A percentile compares a stretch with the other conserved stretches of the same genome.
These are phyloP conservation scores for Neodidymelliopsis sp. DNA, from an alignment of 2,329 filamentous ascomycete genomes.

Conservation along the genomic window DNA sequence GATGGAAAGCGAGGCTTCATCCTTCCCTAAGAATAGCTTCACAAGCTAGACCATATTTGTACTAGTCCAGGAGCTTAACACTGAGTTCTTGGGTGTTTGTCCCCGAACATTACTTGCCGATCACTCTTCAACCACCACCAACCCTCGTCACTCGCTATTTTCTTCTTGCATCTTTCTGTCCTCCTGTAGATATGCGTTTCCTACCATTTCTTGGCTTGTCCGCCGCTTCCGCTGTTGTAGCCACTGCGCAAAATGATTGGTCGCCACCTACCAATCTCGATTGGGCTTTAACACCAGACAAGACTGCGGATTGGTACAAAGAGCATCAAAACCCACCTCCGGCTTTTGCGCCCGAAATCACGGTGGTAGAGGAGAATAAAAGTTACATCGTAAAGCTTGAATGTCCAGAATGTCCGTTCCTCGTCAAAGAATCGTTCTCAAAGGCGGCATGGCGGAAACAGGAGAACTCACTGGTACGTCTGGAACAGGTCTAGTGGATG, in stretches of 20 bases:
- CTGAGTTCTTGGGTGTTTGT: slow-evolving; percentile 2
- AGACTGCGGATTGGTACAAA: slow-evolving; percentile 21
- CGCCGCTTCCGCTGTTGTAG: slow-evolving; percentile 16
- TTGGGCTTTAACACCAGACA: slow-evolving; percentile 23
- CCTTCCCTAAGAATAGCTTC: too few relatives aligned
- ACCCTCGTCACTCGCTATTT: slow-evolving; percentile 16
- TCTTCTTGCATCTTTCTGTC: slow-evolving; percentile 14
- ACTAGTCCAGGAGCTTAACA: slow-evolving; percentile 9
- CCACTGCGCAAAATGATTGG: slow-evolving; percentile 2
- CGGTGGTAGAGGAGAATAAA: slow-evolving; percentile 27
- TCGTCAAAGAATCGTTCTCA: slow-evolving; percentile 12
- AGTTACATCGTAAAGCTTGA: slow-evolving; percentile 41
- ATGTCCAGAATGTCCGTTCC: slow-evolving; percentile 38
- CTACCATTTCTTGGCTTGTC: slow-evolving; percentile 16
- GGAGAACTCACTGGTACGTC: slow-evolving; percentile 35
- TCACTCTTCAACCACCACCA: slow-evolving; percentile 1
- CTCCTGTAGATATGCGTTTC: slow-evolving; percentile 24
- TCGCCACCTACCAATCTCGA: slow-evolving; percentile 3
- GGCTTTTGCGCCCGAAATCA: slow-evolving; percentile 23
- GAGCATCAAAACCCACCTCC: slow-evolving; percentile 2
- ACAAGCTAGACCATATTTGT: neutral
- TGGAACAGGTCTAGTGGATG: neutral
- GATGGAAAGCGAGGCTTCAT: too few relatives aligned
- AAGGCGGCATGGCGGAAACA: slow-evolving; percentile 27
- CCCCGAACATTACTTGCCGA: slow-evolving; percentile 9